phyloP scores from a whole-genome alignment of 768 basidiomycete species.

The Pleurotus djamor region DNA sequence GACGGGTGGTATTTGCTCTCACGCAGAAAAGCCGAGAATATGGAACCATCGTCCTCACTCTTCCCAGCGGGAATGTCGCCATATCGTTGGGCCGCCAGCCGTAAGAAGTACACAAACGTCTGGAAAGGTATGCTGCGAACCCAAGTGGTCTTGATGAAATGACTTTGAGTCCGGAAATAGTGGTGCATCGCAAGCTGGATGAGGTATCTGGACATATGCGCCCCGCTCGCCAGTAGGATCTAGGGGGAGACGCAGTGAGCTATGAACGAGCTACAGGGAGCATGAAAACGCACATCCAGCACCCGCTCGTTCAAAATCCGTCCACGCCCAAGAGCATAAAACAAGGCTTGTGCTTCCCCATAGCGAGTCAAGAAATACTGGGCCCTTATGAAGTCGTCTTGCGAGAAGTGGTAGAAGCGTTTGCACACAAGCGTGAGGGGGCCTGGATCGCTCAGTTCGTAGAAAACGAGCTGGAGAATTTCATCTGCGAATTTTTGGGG shows the following conservation, averaged over 20 bases:
- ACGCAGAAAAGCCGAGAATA: constrained; percentile 65
- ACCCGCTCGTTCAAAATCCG: constrained; percentile 62
- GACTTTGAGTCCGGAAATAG: constrained; percentile 65
- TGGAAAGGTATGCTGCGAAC: constrained; percentile 60
- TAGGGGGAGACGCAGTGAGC: constrained; percentile 24
- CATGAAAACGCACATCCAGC: constrained; percentile 57
- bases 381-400: constrained; percentile 74
- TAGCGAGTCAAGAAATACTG: constrained; percentile 77
- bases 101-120: constrained; percentile 65
- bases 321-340: constrained; percentile 72
- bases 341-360: constrained; percentile 69
- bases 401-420: constrained; percentile 60
- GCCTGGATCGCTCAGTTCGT: constrained; percentile 65
- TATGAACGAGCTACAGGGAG: constrained; percentile 13
- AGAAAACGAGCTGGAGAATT: constrained; percentile 71
- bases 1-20: constrained; percentile 66
- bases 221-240: constrained; percentile 75
- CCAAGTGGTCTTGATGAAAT: constrained; percentile 77
- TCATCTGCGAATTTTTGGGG: constrained; percentile 38
- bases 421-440: constrained; percentile 55
- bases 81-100: constrained; percentile 53
- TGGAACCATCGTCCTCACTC: constrained; percentile 72
- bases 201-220: constrained; percentile 77
- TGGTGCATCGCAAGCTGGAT: constrained; percentile 78
- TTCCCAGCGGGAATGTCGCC: constrained; percentile 67